These are phyloP conservation scores for Oryza nivara DNA, from an alignment of 176 grass and related monocot genomes.

Conservation along the genomic window DNA sequence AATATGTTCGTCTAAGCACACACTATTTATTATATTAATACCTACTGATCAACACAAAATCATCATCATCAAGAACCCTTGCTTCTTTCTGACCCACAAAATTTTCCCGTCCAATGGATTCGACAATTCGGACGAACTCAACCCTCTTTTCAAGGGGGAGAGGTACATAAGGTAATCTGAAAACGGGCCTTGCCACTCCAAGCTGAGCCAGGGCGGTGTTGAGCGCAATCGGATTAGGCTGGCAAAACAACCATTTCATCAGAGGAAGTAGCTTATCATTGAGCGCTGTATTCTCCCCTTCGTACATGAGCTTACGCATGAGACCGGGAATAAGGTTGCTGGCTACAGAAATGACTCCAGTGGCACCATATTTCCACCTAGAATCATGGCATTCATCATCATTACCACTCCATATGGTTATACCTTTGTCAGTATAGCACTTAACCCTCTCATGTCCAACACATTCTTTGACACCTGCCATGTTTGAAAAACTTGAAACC, in stretches of 20 bases:
- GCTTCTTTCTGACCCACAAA: constrained; percentile 76
- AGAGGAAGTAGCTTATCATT: constrained; percentile 68
- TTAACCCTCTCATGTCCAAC: constrained; percentile 72
- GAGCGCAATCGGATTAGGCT: constrained; percentile 75
- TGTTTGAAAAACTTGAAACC: constrained; percentile 60
- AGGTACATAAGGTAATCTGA: constrained; percentile 80
- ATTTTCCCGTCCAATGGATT: constrained; percentile 65
- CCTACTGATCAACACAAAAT: constrained; percentile 78
- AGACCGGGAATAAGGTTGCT: constrained; percentile 86
- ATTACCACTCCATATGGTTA: constrained; percentile 79
- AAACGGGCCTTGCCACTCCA: constrained; percentile 62
- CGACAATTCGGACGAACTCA: constrained; percentile 76
- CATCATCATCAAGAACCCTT: constrained; percentile 67
- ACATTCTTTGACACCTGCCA: constrained; percentile 91
- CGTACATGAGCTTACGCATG: constrained; percentile 69
- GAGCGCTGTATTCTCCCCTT: constrained; percentile 56
- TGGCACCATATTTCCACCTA: constrained; percentile 68
- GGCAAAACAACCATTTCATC: constrained; percentile 77
- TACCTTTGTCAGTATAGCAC: constrained; percentile 67
- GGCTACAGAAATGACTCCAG: constrained; percentile 76
- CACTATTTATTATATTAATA: constrained; percentile 40
- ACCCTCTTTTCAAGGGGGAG: constrained; percentile 65
- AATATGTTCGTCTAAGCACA: constrained; percentile 7
- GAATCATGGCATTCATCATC: constrained; percentile 81
- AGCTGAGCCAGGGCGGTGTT: constrained; percentile 89